Percentiles rank a stretch among this genome's conserved stretches.
These are phyloP conservation scores for Apiospora rasikravindrae DNA, from an alignment of 2,329 filamentous ascomycete species.

Conservation along the genomic window DNA sequence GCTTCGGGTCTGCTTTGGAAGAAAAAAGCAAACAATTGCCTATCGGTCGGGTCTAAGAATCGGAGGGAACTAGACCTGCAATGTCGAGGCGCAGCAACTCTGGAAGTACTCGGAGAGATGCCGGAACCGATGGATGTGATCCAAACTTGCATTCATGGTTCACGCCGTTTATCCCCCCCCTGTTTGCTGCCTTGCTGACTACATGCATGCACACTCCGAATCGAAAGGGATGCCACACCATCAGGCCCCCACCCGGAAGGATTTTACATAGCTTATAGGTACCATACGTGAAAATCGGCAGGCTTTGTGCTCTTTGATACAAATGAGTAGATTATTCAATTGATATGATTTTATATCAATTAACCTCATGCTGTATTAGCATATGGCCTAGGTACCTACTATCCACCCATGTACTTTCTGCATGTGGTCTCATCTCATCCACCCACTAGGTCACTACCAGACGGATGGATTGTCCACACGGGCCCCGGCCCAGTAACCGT, in stretches of 20 bases:
- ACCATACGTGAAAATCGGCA: neutral
- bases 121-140: neutral
- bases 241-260: neutral
- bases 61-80: neutral
- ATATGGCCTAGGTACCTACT: too few relatives aligned
- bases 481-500: neutral
- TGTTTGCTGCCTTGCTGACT: conserved; percentile 1
- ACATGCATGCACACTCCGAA: neutral
- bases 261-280: neutral
- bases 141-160: neutral
- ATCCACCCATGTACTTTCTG: too few relatives aligned
- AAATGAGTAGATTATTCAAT: neutral
- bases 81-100: neutral
- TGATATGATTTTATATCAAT: neutral
- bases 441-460: too few relatives aligned
- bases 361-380: too few relatives aligned
- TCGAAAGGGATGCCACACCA: neutral
- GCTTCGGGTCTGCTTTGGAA: neutral
- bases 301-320: neutral
- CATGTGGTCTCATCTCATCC: too few relatives aligned
- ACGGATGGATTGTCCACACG: neutral
- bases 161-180: neutral
- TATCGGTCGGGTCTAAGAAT: too few relatives aligned
- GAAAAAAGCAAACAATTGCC: too few relatives aligned
- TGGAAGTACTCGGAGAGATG: neutral